These are phyloP conservation scores for Seminavis robusta DNA, from an alignment of 108 stramenopile genomes.

Conservation along the genomic window DNA sequence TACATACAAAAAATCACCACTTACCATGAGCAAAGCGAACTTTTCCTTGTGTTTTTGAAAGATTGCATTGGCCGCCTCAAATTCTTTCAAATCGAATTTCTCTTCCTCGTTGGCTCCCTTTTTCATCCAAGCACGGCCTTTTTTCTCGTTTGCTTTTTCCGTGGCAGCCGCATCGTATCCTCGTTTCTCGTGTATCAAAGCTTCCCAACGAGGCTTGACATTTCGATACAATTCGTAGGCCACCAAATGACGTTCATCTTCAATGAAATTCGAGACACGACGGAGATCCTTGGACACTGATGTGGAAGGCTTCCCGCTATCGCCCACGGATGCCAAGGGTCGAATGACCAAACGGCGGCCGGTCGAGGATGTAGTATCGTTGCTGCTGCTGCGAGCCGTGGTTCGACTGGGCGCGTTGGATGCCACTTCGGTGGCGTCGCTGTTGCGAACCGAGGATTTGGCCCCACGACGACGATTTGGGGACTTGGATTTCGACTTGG, in stretches of 20 bases:
- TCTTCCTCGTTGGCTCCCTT: neutral
- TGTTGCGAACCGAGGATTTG: too few species aligned
- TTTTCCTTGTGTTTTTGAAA: neutral
- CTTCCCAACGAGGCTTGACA: conserved; percentile 22
- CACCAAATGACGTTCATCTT: conserved; percentile 70
- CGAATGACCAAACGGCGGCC: too few species aligned
- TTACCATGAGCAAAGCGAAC: conserved; percentile 1
- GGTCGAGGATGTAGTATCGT: too few species aligned
- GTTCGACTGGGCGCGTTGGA: too few species aligned
- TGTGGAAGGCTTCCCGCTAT: conserved; percentile 41
- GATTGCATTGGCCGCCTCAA: neutral
- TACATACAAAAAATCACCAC: neutral
- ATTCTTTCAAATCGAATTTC: neutral
- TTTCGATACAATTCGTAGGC: conserved; percentile 44
- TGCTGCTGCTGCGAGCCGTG: too few species aligned
- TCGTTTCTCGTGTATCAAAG: conserved; percentile 10
- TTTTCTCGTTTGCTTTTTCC: neutral
- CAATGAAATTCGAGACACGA: conserved; percentile 52
- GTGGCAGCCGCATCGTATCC: neutral
- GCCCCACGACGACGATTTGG: too few species aligned
- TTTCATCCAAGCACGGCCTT: neutral
- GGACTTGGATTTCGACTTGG: too few species aligned
- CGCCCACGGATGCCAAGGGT: conserved; percentile 29
- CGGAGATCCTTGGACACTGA: conserved; percentile 37
- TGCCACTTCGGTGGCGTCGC: too few species aligned